These are phyloP conservation scores for Metschnikowia orientalis DNA, from an alignment of 805 yeast genomes.

Conservation along the genomic window DNA sequence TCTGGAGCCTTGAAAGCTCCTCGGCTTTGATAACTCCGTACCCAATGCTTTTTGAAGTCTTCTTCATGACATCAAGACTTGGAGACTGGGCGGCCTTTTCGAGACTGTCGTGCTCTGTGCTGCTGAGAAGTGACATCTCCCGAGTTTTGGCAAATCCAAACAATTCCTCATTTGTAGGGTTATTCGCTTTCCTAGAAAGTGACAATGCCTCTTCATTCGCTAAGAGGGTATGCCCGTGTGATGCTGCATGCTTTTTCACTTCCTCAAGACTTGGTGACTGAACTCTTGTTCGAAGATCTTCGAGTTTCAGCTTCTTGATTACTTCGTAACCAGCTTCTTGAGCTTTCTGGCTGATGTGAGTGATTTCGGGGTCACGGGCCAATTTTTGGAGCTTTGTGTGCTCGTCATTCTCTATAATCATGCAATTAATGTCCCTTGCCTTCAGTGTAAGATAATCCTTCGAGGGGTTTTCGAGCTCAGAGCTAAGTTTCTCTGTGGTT, in stretches of 20 bases:
- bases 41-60: constrained; percentile 15
- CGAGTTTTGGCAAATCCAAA: constrained; percentile 4
- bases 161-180: constrained; percentile 17
- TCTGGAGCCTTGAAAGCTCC: constrained; percentile 18
- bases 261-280: constrained; percentile 15
- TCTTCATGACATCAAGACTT: constrained; percentile 15
- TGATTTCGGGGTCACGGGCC: constrained; percentile 6
- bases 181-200: constrained; percentile 7
- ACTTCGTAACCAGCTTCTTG: constrained; percentile 2
- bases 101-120: constrained; percentile 11
- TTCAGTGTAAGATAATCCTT: background rate
- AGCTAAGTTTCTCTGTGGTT: background rate
- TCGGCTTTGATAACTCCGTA: constrained; percentile 8
- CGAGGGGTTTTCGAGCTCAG: background rate
- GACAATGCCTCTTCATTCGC: constrained; percentile 3
- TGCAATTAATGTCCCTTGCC: constrained; percentile 3
- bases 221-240: constrained; percentile 3
- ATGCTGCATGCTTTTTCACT: constrained; percentile 6
- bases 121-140: constrained; percentile 6
- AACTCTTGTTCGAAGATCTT: constrained; percentile 9
- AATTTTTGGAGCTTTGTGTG: constrained; percentile 5
- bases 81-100: constrained; percentile 29
- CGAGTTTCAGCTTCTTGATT: constrained; percentile 7
- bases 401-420: constrained; percentile 3
- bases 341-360: constrained; percentile 8